Conservation (phyloP, 345 rosid genomes). For the Ricinus communis region DNA sequence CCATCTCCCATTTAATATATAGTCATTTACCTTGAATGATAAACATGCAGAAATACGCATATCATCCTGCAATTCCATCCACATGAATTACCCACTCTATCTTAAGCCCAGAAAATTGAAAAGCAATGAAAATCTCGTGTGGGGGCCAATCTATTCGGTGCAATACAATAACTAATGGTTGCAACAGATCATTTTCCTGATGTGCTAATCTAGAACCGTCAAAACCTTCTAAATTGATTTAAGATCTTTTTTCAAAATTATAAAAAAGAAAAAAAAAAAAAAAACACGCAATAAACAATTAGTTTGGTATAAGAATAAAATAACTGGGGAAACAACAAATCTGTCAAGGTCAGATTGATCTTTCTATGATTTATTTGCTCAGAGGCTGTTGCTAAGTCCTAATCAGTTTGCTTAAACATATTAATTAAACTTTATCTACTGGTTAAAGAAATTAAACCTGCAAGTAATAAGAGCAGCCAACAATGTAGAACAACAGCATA, state of each 20-base stretch:
- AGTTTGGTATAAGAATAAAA: slow-evolving; percentile 20
- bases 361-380: slow-evolving; percentile 13
- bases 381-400: slow-evolving; percentile 28
- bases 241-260: background rate
- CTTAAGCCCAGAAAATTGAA: background rate
- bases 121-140: background rate
- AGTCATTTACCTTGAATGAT: background rate
- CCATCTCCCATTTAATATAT: background rate
- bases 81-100: slow-evolving; percentile 37
- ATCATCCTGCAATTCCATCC: slow-evolving; percentile 25
- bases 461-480: background rate
- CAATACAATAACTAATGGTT: background rate
- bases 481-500: background rate
- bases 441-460: slow-evolving; percentile 4
- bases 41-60: background rate
- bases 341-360: slow-evolving; percentile 23
- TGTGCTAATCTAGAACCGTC: slow-evolving; percentile 24
- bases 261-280: too few species aligned
- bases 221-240: slow-evolving; percentile 26
- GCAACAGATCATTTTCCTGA: background rate
- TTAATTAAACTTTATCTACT: background rate
- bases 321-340: slow-evolving; percentile 15
- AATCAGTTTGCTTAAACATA: slow-evolving; percentile 2
- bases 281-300: background rate
- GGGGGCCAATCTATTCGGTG: slow-evolving; percentile 1